These are phyloP conservation scores for Pichia ethanolica DNA, from an alignment of 805 yeast species.

Conservation along the genomic window DNA sequence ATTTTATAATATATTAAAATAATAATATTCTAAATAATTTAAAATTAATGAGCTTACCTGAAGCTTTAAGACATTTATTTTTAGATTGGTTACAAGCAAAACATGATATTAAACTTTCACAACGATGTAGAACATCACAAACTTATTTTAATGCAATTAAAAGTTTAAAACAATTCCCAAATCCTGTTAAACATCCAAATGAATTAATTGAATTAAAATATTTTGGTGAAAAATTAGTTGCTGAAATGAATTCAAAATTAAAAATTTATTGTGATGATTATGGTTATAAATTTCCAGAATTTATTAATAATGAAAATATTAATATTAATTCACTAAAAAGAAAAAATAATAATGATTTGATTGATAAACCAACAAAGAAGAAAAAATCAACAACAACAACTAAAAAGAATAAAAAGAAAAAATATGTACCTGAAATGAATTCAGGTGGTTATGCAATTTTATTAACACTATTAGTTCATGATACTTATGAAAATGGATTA, in stretches of 20 bases:
- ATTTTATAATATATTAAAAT: no score
- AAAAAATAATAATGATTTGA: not conserved
- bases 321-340: conserved; percentile 1
- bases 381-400: not conserved
- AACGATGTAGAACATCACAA: conserved; percentile 27
- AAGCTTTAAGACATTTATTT: conserved; percentile 45
- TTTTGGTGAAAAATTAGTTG: conserved; percentile 67
- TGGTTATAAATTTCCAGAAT: conserved; percentile 38
- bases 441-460: conserved; percentile 85
- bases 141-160: conserved; percentile 52
- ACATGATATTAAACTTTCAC: conserved; percentile 20
- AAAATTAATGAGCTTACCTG: conserved; percentile 33
- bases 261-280: conserved; percentile 48
- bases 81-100: conserved; percentile 53
- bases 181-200: conserved; percentile 43
- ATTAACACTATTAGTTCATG: conserved; percentile 47
- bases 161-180: conserved; percentile 38
- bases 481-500: conserved; percentile 46
- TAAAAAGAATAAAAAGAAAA: conserved; percentile 2
- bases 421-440: conserved; percentile 63
- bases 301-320: not conserved
- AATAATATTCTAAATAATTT: not conserved
- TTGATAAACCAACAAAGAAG: not conserved
- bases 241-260: conserved; percentile 39
- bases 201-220: conserved; percentile 54